Conservation (phyloP, 139 green algal species). For the Raphidocelis subcapitata region DNA sequence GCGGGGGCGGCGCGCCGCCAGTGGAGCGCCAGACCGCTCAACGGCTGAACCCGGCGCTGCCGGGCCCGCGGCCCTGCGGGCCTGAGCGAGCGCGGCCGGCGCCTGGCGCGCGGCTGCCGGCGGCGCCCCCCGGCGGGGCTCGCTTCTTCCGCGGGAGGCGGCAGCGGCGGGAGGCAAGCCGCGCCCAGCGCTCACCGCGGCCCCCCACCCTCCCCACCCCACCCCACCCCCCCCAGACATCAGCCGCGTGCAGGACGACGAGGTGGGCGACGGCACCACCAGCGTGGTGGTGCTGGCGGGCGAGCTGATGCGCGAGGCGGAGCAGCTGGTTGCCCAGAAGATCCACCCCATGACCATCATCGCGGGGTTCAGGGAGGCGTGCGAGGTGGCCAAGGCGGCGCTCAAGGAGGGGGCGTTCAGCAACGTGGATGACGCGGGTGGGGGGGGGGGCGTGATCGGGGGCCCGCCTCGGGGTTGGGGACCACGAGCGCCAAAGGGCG, state of each 20-base stretch:
- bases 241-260: constrained; percentile 88
- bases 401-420: constrained; percentile 54
- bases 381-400: constrained; percentile 25
- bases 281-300: constrained; percentile 97
- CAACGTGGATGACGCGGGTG: constrained; percentile 33
- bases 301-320: constrained; percentile 95
- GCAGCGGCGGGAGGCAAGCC: too few species aligned
- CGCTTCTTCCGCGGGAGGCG: neutral
- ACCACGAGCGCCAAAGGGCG: too few species aligned
- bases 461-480: too few species aligned
- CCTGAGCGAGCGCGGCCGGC: too few species aligned
- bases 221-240: neutral
- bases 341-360: constrained; percentile 99
- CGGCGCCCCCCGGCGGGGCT: neutral
- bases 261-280: constrained; percentile 98
- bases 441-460: too few species aligned
- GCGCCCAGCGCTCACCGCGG: too few species aligned
- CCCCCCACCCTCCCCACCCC: too few species aligned
- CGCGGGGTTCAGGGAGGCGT: constrained; percentile 41
- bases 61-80: too few species aligned
- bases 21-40: too few species aligned
- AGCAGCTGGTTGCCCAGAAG: constrained; percentile 91
- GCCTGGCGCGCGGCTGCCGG: too few species aligned
- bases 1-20: too few species aligned
- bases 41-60: too few species aligned